A percentile compares a stretch with the other conserved stretches of the same genome.
Evolutionary conservation across 2,329 filamentous ascomycete genomes (phyloP).

Genomic region (Phaeoacremonium minimum): DNA sequence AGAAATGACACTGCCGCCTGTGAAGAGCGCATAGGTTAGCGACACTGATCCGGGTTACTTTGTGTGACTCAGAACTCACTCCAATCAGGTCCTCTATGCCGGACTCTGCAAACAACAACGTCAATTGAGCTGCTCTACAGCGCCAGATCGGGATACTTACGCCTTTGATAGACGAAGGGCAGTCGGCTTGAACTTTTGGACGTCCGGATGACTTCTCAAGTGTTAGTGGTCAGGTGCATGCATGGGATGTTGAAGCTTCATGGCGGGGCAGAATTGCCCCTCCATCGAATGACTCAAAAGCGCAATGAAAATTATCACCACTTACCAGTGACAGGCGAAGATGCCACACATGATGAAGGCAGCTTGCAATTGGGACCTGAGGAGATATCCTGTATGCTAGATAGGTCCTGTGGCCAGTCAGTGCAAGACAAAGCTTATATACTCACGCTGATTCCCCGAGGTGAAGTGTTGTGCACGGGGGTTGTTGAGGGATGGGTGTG

Average conservation of each 20-base stretch:
- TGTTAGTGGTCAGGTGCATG: too few species aligned
- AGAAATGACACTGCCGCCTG: constrained; percentile 82
- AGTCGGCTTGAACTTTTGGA: constrained; percentile 92
- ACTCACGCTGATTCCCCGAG: background rate
- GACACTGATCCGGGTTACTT: constrained; percentile 19
- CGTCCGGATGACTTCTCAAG: constrained; percentile 72
- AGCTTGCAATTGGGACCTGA: background rate
- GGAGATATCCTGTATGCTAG: background rate
- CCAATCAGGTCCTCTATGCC: constrained; percentile 97
- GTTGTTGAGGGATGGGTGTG: background rate
- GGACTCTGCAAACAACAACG: constrained; percentile 58
- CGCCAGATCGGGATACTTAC: constrained; percentile 49
- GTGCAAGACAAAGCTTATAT: background rate
- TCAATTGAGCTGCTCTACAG: constrained; percentile 26
- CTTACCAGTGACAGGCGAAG: constrained; percentile 89
- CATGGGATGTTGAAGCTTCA: too few species aligned
- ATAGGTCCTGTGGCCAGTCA: background rate
- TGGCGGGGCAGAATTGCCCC: constrained; percentile 26
- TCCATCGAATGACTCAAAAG: constrained; percentile 19
- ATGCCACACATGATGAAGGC: constrained; percentile 78
- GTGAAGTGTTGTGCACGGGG: background rate
- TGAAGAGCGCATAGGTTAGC: constrained; percentile 17
- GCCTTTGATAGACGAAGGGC: constrained; percentile 91
- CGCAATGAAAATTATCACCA: constrained; percentile 17
- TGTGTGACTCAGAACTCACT: constrained; percentile 58